Percentiles rank a stretch among this genome's conserved stretches.
Evolutionary conservation across 495 filamentous ascomycete genomes (phyloP).

Genomic region (Tuber melanosporum): DNA sequence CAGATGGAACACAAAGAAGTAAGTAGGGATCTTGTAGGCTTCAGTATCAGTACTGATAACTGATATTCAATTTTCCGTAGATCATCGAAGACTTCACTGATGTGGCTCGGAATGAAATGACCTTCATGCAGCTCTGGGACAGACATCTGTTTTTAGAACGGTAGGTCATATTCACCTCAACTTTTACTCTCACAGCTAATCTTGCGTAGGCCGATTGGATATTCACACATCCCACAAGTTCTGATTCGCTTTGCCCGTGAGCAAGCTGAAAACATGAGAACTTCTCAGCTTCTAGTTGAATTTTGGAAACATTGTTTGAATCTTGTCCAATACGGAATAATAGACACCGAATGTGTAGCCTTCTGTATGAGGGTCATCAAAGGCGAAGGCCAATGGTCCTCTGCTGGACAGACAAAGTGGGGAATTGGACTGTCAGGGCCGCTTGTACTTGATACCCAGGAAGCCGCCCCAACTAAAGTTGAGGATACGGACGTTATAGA

Average conservation of each 20-base stretch:
- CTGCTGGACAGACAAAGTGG: conserved; percentile 20
- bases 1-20: conserved; percentile 41
- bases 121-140: conserved; percentile 41
- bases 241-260: conserved; percentile 34
- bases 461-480: background rate
- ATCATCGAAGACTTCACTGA: conserved; percentile 41
- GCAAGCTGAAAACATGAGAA: conserved; percentile 23
- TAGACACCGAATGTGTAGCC: conserved; percentile 33
- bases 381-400: conserved; percentile 35
- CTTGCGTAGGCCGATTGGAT: conserved; percentile 20
- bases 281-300: conserved; percentile 32
- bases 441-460: conserved; percentile 17
- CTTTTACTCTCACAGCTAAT: background rate
- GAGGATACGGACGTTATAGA: conserved; percentile 1
- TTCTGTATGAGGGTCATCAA: conserved; percentile 39
- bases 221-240: conserved; percentile 34
- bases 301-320: conserved; percentile 41
- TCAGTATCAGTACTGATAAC: conserved; percentile 1
- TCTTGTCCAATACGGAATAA: conserved; percentile 35
- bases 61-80: conserved; percentile 28
- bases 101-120: conserved; percentile 34
- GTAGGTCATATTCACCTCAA: conserved; percentile 11
- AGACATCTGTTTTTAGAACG: conserved; percentile 39
- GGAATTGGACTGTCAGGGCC: conserved; percentile 35
- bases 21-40: conserved; percentile 19